These are phyloP conservation scores for Mallotus repandus DNA, from an alignment of 441 rosid species.

Conservation along the genomic window DNA sequence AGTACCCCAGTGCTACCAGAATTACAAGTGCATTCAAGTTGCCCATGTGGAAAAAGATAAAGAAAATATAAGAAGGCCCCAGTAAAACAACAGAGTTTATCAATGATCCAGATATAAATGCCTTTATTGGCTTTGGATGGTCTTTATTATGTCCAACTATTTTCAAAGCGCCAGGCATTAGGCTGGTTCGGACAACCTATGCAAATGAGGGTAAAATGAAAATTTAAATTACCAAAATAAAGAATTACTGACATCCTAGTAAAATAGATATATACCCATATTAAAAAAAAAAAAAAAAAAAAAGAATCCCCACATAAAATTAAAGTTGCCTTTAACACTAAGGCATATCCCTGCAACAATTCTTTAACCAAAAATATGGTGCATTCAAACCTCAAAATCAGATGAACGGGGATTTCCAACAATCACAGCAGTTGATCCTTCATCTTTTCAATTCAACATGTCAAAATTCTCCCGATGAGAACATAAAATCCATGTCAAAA, in stretches of 20 bases:
- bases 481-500: slow-evolving; percentile 78
- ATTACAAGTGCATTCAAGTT: background rate
- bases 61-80: background rate
- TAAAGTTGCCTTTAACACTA: background rate
- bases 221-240: background rate
- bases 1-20: too few species aligned
- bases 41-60: background rate
- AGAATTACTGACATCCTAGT: background rate
- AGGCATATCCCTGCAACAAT: background rate
- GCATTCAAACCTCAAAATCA: slow-evolving; percentile 84
- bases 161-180: slow-evolving; percentile 92
- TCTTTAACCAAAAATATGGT: background rate
- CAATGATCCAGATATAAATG: slow-evolving; percentile 20
- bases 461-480: slow-evolving; percentile 66
- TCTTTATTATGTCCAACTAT: slow-evolving; percentile 85
- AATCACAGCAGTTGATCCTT: slow-evolving; percentile 52
- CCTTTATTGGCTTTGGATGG: slow-evolving; percentile 97
- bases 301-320: background rate
- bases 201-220: slow-evolving; percentile 7
- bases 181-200: slow-evolving; percentile 74
- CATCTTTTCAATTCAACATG: slow-evolving; percentile 69
- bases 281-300: background rate
- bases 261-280: background rate
- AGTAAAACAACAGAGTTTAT: background rate
- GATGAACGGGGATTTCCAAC: slow-evolving; percentile 84